Evolutionary conservation across 305 asterid species (phyloP).

Genomic region (Fraxinus albicans): DNA sequence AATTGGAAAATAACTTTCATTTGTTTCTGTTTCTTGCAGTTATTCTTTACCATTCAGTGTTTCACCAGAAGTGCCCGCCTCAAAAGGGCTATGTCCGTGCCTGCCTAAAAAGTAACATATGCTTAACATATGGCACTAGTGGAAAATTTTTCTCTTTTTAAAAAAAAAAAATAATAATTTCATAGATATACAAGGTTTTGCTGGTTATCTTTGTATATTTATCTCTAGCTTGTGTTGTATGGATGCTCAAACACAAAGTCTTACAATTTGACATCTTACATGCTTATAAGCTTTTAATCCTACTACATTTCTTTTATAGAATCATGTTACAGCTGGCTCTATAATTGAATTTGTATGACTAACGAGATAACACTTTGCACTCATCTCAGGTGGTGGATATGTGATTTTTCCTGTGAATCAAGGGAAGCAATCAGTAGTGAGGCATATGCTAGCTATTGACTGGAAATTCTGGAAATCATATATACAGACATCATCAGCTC

Average conservation of each 20-base stretch:
- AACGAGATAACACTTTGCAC: conserved; percentile 26
- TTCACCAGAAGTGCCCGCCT: conserved; percentile 84
- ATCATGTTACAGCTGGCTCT: conserved; percentile 1
- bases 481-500: conserved; percentile 67
- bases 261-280: background rate
- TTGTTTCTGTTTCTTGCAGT: conserved; percentile 55
- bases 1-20: conserved; percentile 16
- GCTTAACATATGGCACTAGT: conserved; percentile 41
- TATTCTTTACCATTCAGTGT: conserved; percentile 92
- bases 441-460: conserved; percentile 98
- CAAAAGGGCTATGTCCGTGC: conserved; percentile 85
- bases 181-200: background rate
- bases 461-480: conserved; percentile 96
- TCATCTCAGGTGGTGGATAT: conserved; percentile 89
- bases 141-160: conserved; percentile 9
- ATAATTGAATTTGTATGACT: conserved; percentile 24
- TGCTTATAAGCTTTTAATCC: conserved; percentile 20
- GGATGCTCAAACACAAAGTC: conserved; percentile 5
- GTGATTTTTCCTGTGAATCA: conserved; percentile 86
- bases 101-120: conserved; percentile 99
- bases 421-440: conserved; percentile 80
- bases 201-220: background rate
- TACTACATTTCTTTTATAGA: conserved; percentile 16
- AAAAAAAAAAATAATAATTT: background rate
- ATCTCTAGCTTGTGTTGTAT: conserved; percentile 6